Base-by-base conservation (phyloP, 2,329 filamentous ascomycete genomes). In the Neopestalotiopsis sp. region DNA sequence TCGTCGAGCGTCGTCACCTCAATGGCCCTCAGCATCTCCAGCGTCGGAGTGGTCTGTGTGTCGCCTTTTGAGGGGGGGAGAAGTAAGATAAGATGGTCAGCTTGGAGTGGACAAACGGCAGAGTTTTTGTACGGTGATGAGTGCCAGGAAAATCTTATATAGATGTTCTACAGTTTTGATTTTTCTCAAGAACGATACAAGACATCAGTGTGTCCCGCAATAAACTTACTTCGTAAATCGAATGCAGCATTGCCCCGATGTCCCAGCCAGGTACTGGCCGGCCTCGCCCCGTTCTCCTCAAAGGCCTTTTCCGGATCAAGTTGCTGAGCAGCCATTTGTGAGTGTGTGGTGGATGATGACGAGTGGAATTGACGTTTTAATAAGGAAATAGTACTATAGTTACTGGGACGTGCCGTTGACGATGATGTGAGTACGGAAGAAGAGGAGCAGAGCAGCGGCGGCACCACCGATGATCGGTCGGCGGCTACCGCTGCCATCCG, bases 11-110 rank as follows among this genome's bases (percentile, higher is more conserved):
- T 92, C 24, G 89, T 89, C 67, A 88, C 84, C 69, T 87, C 82
- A 73, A 95, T 93, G 12, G 92, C 91, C 49, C 84, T 80, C 45
- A 95, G 87, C 92, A 95, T 95, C 30, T 89, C 86, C 3, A 84
- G 74, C 0, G 90, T 93, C 6, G 91, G 91, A 1, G 90, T 91
- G 2, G 91, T 94, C 76, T 92, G 85, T 4, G 88, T 89, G 77
- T 94, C 91, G 76, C 87, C 88, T 90, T 71, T 49, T 20, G 24
- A 28, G 24, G 24, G 24, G 24, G 24, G 3, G 32, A 45, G 17
- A 58, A 10, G 30, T 28, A 20, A n/a, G n/a, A n/a, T n/a, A n/a
- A n/a, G n/a, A 28, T 28, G 24, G 24, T 28, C 24, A 28, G 24
- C 24, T 28, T 28, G 24, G 24, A 28, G 24, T 28, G 24, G 24